A percentile compares a stretch with the other conserved stretches of the same genome.
Conservation (phyloP, 208 protist genomes). For the Porcisia hertigi region DNA sequence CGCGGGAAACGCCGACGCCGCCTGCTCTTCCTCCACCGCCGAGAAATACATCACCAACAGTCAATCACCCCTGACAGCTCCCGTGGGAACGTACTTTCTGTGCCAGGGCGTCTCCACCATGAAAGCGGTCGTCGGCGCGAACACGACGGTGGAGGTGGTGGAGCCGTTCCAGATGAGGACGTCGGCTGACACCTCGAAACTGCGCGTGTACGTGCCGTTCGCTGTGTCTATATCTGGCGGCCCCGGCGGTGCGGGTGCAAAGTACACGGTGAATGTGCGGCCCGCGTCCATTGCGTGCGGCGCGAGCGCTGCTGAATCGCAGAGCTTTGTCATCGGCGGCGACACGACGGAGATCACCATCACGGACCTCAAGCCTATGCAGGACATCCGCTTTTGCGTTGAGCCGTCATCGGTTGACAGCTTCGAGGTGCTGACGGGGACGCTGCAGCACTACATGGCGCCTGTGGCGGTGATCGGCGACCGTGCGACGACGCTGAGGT, state of each 20-base stretch:
- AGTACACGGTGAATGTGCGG: constrained; percentile 25
- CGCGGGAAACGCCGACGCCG: constrained; percentile 8
- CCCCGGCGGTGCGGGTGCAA: background rate
- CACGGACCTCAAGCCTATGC: constrained; percentile 20
- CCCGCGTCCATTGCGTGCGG: constrained; percentile 28
- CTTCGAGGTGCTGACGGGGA: constrained; percentile 28
- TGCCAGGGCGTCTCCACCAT: constrained; percentile 40
- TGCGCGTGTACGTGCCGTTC: constrained; percentile 50
- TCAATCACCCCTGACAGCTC: constrained; percentile 10
- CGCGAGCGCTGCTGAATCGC: constrained; percentile 23
- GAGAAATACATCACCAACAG: constrained; percentile 47
- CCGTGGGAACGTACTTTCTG: constrained; percentile 45
- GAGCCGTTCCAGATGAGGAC: constrained; percentile 36
- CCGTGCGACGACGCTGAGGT: constrained; percentile 35
- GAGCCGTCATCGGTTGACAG: constrained; percentile 16
- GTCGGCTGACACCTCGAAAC: constrained; percentile 11
- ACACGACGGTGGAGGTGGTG: constrained; percentile 42
- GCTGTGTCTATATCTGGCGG: constrained; percentile 39
- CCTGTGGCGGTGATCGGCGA: constrained; percentile 51
- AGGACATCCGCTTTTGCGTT: constrained; percentile 37
- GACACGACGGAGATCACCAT: constrained; percentile 23
- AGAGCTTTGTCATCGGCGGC: constrained; percentile 29
- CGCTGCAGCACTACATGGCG: constrained; percentile 59
- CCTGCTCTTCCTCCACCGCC: constrained; percentile 20
- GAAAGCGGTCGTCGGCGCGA: constrained; percentile 29